A percentile compares a stretch with the other conserved stretches of the same genome.
Conservation (phyloP, 1,284 basidiomycete genomes). For the Cystobasidium sp. region DNA sequence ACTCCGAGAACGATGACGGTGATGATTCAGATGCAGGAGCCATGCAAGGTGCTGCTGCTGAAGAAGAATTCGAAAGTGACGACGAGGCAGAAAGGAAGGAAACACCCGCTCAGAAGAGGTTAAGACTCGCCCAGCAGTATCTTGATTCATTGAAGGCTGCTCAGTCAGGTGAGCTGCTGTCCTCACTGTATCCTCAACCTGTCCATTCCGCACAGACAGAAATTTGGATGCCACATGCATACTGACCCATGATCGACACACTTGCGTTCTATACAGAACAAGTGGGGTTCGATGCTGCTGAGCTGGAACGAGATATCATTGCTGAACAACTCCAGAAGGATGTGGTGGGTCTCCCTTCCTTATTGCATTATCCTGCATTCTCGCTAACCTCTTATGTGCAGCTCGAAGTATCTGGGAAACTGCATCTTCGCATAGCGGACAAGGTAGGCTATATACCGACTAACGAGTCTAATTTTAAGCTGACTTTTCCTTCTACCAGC, state of each 20-base stretch:
- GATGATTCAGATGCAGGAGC: slow-evolving; percentile 44
- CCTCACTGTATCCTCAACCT: too few relatives aligned
- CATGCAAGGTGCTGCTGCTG: too few relatives aligned
- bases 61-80: slow-evolving; percentile 31
- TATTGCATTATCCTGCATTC: too few relatives aligned
- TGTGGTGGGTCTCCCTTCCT: slow-evolving; percentile 64
- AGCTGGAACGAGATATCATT: slow-evolving; percentile 89
- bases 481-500: slow-evolving; percentile 9
- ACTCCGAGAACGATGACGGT: slow-evolving; percentile 43
- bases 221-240: too few relatives aligned
- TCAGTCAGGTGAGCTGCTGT: slow-evolving; percentile 65
- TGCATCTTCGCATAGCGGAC: slow-evolving; percentile 79
- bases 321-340: slow-evolving; percentile 64
- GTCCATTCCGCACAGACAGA: too few relatives aligned
- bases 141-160: slow-evolving; percentile 80
- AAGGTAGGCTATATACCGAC: slow-evolving; percentile 60
- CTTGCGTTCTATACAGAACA: slow-evolving; percentile 45
- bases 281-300: slow-evolving; percentile 83
- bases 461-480: neutral
- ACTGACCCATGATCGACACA: neutral
- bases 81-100: slow-evolving; percentile 65
- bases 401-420: slow-evolving; percentile 77
- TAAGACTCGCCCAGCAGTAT: slow-evolving; percentile 88
- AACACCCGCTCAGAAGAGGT: slow-evolving; percentile 90
- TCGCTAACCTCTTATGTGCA: slow-evolving; percentile 42